Conservation (phyloP, 495 filamentous ascomycete genomes). For the Neurospora sp. region DNA sequence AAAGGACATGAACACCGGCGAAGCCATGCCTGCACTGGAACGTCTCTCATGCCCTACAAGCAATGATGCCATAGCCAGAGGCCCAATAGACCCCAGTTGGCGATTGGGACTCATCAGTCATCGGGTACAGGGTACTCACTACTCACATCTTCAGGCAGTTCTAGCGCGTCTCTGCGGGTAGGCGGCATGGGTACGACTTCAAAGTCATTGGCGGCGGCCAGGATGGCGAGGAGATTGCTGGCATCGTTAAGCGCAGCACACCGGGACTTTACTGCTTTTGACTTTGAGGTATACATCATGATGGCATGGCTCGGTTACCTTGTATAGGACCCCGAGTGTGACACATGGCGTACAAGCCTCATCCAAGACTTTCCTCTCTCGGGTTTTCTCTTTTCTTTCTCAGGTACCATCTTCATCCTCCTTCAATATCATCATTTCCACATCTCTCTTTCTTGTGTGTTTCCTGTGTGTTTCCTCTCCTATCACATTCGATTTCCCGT, state of each 20-base stretch:
- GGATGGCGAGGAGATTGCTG: neutral
- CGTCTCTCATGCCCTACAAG: neutral
- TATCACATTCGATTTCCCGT: constrained; percentile 1
- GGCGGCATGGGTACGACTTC: neutral
- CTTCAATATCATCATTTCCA: constrained; percentile 14
- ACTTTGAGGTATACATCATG: neutral
- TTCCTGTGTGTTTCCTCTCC: constrained; percentile 1
- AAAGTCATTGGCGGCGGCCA: neutral
- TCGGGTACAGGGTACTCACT: neutral
- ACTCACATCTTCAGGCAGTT: neutral
- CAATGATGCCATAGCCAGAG: neutral
- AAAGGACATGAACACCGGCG: neutral
- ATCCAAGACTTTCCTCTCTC: neutral
- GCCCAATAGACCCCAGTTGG: neutral
- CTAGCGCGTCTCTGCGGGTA: neutral
- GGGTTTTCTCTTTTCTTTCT: constrained; percentile 8
- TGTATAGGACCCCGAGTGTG: neutral
- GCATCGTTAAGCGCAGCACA: constrained; percentile 11
- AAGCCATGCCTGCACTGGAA: neutral
- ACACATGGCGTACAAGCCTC: neutral
- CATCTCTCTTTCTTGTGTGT: constrained; percentile 9
- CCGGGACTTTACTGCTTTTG: neutral
- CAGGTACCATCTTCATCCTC: constrained; percentile 11
- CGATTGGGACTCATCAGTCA: neutral
- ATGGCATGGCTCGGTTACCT: neutral